Conservation (phyloP, 345 rosid genomes). For the Microthlaspi erraticum region DNA sequence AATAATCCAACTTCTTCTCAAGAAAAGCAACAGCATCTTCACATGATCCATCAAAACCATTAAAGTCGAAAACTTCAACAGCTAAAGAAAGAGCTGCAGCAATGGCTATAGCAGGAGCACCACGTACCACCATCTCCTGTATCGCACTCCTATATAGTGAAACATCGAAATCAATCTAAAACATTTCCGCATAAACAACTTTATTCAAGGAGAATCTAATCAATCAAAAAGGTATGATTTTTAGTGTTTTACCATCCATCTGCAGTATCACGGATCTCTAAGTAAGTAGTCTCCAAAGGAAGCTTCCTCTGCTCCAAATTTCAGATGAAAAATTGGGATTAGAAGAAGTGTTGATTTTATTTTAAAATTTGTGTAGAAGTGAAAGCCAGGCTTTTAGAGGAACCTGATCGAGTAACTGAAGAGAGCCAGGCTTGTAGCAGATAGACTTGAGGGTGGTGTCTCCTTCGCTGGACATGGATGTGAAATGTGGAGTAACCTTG, state of each 20-base stretch:
- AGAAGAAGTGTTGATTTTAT: background rate
- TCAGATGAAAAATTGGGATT: conserved; percentile 16
- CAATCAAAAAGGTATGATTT: conserved; percentile 1
- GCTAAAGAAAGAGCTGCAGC: conserved; percentile 94
- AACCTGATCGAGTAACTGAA: conserved; percentile 48
- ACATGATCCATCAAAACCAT: conserved; percentile 58
- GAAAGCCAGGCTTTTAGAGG: conserved; percentile 12
- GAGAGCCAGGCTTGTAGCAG: conserved; percentile 48
- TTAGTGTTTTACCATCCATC: conserved; percentile 74
- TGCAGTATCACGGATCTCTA: conserved; percentile 61
- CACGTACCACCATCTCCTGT: conserved; percentile 95
- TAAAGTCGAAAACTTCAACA: conserved; percentile 71
- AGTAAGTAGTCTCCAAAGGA: conserved; percentile 70
- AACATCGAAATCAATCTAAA: conserved; percentile 16
- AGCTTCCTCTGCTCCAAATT: conserved; percentile 72
- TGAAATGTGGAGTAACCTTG: conserved; percentile 26
- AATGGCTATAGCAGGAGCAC: conserved; percentile 98
- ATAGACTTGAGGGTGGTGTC: conserved; percentile 46
- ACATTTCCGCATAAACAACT: background rate
- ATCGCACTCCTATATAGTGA: conserved; percentile 70
- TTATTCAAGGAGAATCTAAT: background rate
- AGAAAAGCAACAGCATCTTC: conserved; percentile 64
- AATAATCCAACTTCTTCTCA: conserved; percentile 65
- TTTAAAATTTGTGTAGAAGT: background rate
- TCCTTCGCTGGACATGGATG: conserved; percentile 41